A percentile compares a stretch with the other conserved stretches of the same genome.
Conservation (phyloP, 1,284 basidiomycete species). For the Ustilago trichophora region DNA sequence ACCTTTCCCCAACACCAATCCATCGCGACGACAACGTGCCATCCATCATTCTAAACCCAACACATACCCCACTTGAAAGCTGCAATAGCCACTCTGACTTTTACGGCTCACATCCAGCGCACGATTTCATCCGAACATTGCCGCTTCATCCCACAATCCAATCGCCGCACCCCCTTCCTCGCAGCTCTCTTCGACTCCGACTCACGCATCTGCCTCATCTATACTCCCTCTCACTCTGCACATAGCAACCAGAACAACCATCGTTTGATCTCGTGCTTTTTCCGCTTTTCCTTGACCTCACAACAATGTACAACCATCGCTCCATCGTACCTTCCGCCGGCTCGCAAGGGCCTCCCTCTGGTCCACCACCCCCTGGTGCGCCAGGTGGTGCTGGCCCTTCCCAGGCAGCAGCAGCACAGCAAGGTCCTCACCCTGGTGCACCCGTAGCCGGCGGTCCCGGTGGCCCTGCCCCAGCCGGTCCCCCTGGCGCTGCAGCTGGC, state of each 20-base stretch:
- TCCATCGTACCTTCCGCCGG: conserved; percentile 44
- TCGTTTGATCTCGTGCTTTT: too few species aligned
- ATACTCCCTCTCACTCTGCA: too few species aligned
- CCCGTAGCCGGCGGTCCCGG: conserved; percentile 39
- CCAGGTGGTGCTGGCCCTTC: conserved; percentile 41
- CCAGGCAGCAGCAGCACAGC: conserved; percentile 34
- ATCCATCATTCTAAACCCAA: conserved; percentile 2
- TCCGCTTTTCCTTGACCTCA: too few species aligned
- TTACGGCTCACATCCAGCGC: too few species aligned
- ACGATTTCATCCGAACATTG: too few species aligned
- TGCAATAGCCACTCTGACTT: background rate
- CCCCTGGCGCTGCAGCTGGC: conserved; percentile 32
- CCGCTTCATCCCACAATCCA: too few species aligned
- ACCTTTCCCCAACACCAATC: too few species aligned
- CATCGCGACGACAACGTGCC: conserved; percentile 1
- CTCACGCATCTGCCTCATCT: too few species aligned
- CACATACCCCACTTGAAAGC: background rate
- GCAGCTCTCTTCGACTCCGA: too few species aligned
- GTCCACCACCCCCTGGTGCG: conserved; percentile 31
- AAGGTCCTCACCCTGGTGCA: conserved; percentile 38
- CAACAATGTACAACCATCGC: conserved; percentile 51
- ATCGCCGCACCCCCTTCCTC: too few species aligned
- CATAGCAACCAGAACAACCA: too few species aligned
- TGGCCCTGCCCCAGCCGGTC: conserved; percentile 28
- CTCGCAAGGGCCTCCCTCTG: conserved; percentile 33